A percentile compares a stretch with the other conserved stretches of the same genome.
Evolutionary conservation across 352 stramenopile species (phyloP).

Genomic region (Globisporangium apiculatum): DNA sequence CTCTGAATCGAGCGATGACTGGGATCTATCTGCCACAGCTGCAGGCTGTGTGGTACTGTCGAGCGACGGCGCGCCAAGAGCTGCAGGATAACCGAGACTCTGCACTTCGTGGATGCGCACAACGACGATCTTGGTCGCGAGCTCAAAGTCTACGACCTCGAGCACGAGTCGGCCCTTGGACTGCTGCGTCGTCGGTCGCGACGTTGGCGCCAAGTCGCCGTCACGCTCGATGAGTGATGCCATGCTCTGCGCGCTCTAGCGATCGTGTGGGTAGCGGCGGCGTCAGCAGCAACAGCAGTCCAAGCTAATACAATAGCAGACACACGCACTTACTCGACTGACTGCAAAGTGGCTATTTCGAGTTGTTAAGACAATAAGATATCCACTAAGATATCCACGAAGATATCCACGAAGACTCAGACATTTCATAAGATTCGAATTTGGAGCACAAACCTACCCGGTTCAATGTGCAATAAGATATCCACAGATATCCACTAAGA

Average conservation of each 20-base stretch:
- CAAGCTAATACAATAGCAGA: too few relatives aligned
- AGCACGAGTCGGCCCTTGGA: conserved; percentile 23
- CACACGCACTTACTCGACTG: too few relatives aligned
- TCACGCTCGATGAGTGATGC: not conserved
- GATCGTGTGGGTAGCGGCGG: too few relatives aligned
- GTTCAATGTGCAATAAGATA: too few relatives aligned
- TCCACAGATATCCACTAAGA: too few relatives aligned
- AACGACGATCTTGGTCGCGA: conserved; percentile 26
- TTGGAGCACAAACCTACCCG: too few relatives aligned
- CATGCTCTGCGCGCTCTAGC: not conserved
- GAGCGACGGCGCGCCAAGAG: not conserved
- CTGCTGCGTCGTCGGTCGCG: conserved; percentile 3
- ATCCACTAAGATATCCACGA: too few relatives aligned
- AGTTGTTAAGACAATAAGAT: too few relatives aligned
- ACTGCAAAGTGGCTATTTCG: too few relatives aligned
- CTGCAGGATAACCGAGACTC: not conserved
- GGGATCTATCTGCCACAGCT: not conserved
- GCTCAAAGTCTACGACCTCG: conserved; percentile 22
- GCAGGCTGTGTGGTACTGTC: not conserved
- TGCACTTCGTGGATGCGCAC: conserved; percentile 32
- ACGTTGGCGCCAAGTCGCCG: not conserved
- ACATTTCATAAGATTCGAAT: too few relatives aligned
- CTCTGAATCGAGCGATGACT: not conserved
- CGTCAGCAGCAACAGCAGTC: too few relatives aligned
- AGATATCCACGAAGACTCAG: too few relatives aligned